These are phyloP conservation scores for Talaromyces nanjingensis DNA, from an alignment of 495 filamentous ascomycete species.

Conservation along the genomic window DNA sequence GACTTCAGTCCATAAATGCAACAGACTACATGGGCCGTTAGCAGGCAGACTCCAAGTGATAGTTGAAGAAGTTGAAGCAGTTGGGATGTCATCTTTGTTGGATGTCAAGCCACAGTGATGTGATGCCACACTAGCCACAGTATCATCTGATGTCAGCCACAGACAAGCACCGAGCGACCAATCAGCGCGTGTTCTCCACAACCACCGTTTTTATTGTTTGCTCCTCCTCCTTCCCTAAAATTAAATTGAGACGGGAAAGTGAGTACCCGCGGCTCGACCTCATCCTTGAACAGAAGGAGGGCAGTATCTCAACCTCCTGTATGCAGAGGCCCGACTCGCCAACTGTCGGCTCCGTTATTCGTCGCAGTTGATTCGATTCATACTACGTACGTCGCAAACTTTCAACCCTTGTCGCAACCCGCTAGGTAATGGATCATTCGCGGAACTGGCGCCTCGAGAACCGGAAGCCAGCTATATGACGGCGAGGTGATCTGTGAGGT, in stretches of 20 bases:
- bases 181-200: background rate
- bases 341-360: background rate
- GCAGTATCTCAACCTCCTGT: background rate
- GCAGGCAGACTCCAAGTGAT: background rate
- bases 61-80: background rate
- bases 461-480: slow-evolving; percentile 48
- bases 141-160: background rate
- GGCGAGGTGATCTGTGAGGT: slow-evolving; percentile 46
- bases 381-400: background rate
- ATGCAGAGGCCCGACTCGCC: background rate
- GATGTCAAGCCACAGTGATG: background rate
- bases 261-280: background rate
- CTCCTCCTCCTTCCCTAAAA: background rate
- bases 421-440: slow-evolving; percentile 37
- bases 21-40: background rate
- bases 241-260: background rate
- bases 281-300: background rate
- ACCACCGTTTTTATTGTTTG: background rate
- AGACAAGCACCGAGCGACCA: background rate
- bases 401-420: background rate
- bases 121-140: slow-evolving; percentile 1
- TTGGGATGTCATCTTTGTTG: background rate
- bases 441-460: slow-evolving; percentile 29
- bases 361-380: background rate
- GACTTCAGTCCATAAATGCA: background rate